Evolutionary conservation across 352 stramenopile genomes (phyloP).

Genomic region (Globisporangium emineosum): DNA sequence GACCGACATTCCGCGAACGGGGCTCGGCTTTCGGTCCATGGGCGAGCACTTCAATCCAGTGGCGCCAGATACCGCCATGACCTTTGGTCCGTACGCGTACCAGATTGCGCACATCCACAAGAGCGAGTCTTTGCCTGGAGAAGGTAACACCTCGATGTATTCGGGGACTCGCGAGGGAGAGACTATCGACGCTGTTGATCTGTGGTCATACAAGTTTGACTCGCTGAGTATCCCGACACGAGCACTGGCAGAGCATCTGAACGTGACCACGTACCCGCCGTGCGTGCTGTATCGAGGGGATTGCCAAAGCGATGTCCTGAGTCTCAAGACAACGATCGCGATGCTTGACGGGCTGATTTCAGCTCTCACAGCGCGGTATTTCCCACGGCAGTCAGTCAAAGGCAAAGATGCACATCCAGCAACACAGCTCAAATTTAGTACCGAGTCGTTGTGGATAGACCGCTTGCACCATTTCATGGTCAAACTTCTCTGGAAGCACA

Average conservation of each 20-base stretch:
- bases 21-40: constrained; percentile 30
- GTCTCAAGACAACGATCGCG: constrained; percentile 23
- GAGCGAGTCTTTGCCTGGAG: not conserved
- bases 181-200: constrained; percentile 12
- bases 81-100: constrained; percentile 49
- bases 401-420: not conserved
- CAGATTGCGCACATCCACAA: constrained; percentile 28
- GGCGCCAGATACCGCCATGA: constrained; percentile 28
- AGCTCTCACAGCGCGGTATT: constrained; percentile 2
- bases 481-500: constrained; percentile 13
- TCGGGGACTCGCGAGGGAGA: constrained; percentile 16
- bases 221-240: constrained; percentile 25
- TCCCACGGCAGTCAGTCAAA: not conserved
- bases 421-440: constrained; percentile 15
- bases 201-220: constrained; percentile 42
- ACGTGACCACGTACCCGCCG: constrained; percentile 10
- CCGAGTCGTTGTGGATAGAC: constrained; percentile 32
- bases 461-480: constrained; percentile 32
- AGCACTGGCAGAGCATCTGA: constrained; percentile 6
- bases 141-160: constrained; percentile 1
- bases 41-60: constrained; percentile 20
- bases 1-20: constrained; percentile 54
- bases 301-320: constrained; percentile 12
- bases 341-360: constrained; percentile 34
- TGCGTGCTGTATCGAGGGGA: constrained; percentile 3